phyloP scores from a whole-genome alignment of 2,329 filamentous ascomycete genomes.

The Fusarium sp. region DNA sequence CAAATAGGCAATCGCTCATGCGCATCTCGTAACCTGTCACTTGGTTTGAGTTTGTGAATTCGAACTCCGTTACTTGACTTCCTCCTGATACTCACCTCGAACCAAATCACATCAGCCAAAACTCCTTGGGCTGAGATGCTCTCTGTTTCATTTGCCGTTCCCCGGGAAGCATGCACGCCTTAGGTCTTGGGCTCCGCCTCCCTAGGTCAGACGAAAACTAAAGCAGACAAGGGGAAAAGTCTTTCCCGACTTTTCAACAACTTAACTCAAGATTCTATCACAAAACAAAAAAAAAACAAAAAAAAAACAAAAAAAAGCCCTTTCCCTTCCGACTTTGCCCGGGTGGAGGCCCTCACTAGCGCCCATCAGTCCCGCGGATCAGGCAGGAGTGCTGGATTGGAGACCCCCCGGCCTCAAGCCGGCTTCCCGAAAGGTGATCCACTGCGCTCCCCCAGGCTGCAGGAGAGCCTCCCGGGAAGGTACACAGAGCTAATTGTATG shows the following conservation, averaged over 20 bases:
- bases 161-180: slow-evolving; percentile 5
- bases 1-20: slow-evolving; percentile 25
- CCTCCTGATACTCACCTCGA: slow-evolving; percentile 8
- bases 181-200: slow-evolving; percentile 28
- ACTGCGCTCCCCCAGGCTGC: slow-evolving; percentile 33
- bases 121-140: slow-evolving; percentile 13
- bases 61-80: slow-evolving; percentile 14
- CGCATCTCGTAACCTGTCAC: slow-evolving; percentile 11
- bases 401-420: slow-evolving; percentile 19
- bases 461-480: slow-evolving; percentile 21
- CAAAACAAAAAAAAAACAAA: slow-evolving; percentile 6
- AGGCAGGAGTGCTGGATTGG: slow-evolving; percentile 26
- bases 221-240: slow-evolving; percentile 17
- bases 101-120: slow-evolving; percentile 9
- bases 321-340: slow-evolving; percentile 45
- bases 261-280: slow-evolving; percentile 39
- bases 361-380: slow-evolving; percentile 44
- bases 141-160: slow-evolving; percentile 31
- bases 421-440: slow-evolving; percentile 32
- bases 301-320: no score
- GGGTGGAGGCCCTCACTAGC: slow-evolving; percentile 42
- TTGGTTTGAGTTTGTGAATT: background rate
- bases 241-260: slow-evolving; percentile 40
- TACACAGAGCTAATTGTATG: slow-evolving; percentile 29
- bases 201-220: slow-evolving; percentile 43